phyloP scores from a whole-genome alignment of 2,329 filamentous ascomycete species.

The Blumeriella jaapii region DNA sequence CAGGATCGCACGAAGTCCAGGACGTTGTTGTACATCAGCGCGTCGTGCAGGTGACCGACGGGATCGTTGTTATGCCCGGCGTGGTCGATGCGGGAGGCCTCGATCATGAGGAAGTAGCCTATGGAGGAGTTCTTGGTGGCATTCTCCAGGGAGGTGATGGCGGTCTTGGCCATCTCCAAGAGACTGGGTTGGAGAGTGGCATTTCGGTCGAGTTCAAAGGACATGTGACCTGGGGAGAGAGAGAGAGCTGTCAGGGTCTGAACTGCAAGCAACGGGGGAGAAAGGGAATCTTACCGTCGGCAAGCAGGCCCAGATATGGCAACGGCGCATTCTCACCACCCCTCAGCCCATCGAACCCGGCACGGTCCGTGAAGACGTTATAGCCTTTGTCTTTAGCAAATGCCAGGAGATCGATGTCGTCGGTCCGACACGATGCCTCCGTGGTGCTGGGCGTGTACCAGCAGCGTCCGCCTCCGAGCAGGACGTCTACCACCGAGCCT shows the following conservation, averaged over 20 bases:
- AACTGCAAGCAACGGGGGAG: no score
- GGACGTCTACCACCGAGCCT: background rate
- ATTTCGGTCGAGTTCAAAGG: conserved; percentile 3
- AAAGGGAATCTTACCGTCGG: background rate
- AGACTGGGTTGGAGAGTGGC: conserved; percentile 1
- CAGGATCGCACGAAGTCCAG: conserved; percentile 2
- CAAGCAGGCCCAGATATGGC: conserved; percentile 2
- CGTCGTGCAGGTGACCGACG: conserved; percentile 5
- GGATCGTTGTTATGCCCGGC: conserved; percentile 3
- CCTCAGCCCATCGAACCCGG: conserved; percentile 3
- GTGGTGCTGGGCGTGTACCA: conserved; percentile 1
- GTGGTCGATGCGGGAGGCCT: conserved; percentile 6
- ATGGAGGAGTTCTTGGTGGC: background rate
- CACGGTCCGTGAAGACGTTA: conserved; percentile 4
- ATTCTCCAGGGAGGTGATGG: conserved; percentile 1
- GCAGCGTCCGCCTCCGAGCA: conserved; percentile 4
- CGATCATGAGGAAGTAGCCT: conserved; percentile 6
- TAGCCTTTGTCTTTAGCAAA: conserved; percentile 1
- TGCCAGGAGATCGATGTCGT: conserved; percentile 2
- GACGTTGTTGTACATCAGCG: conserved; percentile 4
- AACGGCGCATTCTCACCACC: background rate
- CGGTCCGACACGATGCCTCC: conserved; percentile 1
- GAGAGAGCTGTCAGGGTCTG: background rate
- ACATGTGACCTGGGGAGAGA: conserved; percentile 2
- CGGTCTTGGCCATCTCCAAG: conserved; percentile 4